Evolutionary conservation across 129 eudicot species (phyloP).

Genomic region (Centaurea solstitialis): DNA sequence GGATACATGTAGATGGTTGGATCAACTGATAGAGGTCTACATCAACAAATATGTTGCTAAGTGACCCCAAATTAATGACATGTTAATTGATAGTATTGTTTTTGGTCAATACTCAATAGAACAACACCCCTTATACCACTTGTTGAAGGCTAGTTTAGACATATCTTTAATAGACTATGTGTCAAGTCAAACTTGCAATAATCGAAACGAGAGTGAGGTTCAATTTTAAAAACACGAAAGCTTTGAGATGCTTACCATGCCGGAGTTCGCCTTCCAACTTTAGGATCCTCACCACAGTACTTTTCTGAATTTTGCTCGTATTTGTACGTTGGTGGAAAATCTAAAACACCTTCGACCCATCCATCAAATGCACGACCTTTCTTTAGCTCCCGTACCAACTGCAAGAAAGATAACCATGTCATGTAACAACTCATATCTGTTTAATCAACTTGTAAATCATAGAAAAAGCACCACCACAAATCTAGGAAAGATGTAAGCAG

Average conservation of each 20-base stretch:
- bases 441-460: not conserved
- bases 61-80: not conserved
- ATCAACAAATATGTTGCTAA: no score
- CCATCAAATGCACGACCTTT: conserved; percentile 90
- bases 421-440: not conserved
- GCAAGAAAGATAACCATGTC: conserved; percentile 14
- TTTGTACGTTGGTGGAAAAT: conserved; percentile 93
- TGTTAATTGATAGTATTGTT: not conserved
- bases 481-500: not conserved
- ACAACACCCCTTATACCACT: not conserved
- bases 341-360: conserved; percentile 85
- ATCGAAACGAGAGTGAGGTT: not conserved
- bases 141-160: not conserved
- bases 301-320: conserved; percentile 73
- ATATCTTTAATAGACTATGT: not conserved
- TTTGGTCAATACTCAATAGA: not conserved
- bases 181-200: not conserved
- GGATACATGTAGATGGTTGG: not conserved
- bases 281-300: conserved; percentile 80
- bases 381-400: conserved; percentile 77
- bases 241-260: conserved; percentile 66
- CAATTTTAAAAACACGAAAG: not conserved
- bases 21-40: no score
- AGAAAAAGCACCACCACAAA: not conserved
- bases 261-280: conserved; percentile 84